phyloP scores from a whole-genome alignment of 768 basidiomycete species.

The Paxillus involutus region DNA sequence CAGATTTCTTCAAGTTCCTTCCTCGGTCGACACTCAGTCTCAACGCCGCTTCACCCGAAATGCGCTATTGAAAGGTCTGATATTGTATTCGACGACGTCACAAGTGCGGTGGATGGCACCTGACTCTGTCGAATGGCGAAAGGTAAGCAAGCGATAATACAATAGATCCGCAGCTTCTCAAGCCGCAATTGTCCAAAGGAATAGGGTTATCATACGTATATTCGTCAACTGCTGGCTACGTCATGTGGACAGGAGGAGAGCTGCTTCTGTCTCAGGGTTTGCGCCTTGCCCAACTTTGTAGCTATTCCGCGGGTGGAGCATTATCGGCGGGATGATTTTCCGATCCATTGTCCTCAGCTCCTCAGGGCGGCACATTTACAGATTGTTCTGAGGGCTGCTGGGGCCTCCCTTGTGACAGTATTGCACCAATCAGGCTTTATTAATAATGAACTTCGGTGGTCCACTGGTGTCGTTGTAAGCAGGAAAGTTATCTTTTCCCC shows the following conservation, averaged over 20 bases:
- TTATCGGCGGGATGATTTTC: neutral
- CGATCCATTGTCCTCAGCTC: constrained; percentile 1
- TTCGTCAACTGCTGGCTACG: constrained; percentile 7
- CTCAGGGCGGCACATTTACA: neutral
- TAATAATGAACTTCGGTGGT: constrained; percentile 47
- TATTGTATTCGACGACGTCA: no score
- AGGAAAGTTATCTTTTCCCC: constrained; percentile 48
- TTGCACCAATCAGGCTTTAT: constrained; percentile 17
- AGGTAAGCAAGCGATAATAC: neutral
- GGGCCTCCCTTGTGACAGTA: neutral
- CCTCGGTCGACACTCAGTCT: no score
- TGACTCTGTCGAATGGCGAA: no score
- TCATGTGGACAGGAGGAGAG: neutral
- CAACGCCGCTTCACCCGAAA: no score
- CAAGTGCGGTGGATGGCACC: no score
- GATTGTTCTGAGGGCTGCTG: neutral
- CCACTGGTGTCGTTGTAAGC: constrained; percentile 46
- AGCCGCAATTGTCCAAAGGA: neutral
- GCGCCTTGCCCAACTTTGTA: neutral
- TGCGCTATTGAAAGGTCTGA: neutral
- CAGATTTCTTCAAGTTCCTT: no score
- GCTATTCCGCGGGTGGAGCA: neutral
- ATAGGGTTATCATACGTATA: neutral
- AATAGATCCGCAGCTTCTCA: neutral
- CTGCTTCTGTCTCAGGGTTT: neutral